Conservation (phyloP, 208 protist genomes). For the Chromosphaera perkinsii region DNA sequence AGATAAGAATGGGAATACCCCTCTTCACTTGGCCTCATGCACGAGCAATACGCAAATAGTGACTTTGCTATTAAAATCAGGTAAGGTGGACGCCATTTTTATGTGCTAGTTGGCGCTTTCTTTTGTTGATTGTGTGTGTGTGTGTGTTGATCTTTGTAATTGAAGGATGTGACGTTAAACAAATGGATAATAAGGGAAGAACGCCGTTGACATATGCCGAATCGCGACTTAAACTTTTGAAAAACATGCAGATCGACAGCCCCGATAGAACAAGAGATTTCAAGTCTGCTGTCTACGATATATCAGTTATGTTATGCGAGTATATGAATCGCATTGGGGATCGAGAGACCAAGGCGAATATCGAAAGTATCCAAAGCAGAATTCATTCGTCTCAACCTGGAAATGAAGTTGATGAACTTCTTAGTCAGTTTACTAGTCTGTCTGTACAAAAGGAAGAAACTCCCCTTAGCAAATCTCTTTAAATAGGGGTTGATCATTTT, state of each 20-base stretch:
- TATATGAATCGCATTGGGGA: conserved; percentile 1
- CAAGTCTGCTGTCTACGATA: too few species aligned
- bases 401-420: too few species aligned
- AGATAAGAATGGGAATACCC: conserved; percentile 1
- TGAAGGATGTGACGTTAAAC: neutral
- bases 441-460: too few species aligned
- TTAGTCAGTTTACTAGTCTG: too few species aligned
- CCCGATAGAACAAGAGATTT: too few species aligned
- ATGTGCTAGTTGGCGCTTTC: neutral
- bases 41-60: too few species aligned
- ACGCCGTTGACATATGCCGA: neutral
- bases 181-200: neutral
- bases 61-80: too few species aligned
- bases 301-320: neutral
- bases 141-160: neutral
- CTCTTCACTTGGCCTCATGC: conserved; percentile 3
- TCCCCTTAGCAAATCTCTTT: too few species aligned
- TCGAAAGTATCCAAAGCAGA: neutral
- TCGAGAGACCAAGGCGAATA: neutral
- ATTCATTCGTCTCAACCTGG: too few species aligned
- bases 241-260: neutral
- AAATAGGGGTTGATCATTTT: too few species aligned
- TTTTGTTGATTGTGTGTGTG: neutral
- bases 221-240: neutral
- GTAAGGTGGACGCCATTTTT: neutral